phyloP scores from a whole-genome alignment of 1,139 yeast species.

The Diutina neorugosa region DNA sequence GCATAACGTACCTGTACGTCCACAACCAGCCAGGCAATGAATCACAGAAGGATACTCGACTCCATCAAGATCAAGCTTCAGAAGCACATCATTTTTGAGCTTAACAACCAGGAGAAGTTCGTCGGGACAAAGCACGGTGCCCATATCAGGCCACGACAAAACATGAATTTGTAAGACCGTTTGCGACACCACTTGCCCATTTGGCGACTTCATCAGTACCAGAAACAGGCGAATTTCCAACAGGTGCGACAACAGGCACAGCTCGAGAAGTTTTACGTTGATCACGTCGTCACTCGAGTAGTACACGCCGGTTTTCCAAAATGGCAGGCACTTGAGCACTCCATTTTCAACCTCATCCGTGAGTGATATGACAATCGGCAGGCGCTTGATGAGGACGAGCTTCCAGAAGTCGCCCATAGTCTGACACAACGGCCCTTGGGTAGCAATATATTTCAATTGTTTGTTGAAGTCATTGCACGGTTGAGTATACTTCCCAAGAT shows the following conservation, averaged over 20 bases:
- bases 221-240: conserved; percentile 25
- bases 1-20: conserved; percentile 81
- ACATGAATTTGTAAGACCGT: conserved; percentile 37
- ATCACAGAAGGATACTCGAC: conserved; percentile 39
- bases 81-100: conserved; percentile 17
- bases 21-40: conserved; percentile 91
- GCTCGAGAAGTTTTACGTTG: conserved; percentile 15
- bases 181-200: conserved; percentile 11
- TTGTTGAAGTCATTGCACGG: not conserved
- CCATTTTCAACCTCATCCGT: conserved; percentile 44
- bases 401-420: conserved; percentile 70
- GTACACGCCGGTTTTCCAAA: conserved; percentile 38
- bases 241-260: conserved; percentile 8
- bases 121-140: conserved; percentile 8
- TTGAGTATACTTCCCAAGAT: not conserved
- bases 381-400: conserved; percentile 36
- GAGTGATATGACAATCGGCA: conserved; percentile 33
- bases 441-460: conserved; percentile 44
- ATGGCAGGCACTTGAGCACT: conserved; percentile 42
- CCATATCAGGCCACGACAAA: conserved; percentile 42
- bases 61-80: not conserved
- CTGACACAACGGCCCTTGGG: conserved; percentile 74
- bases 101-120: conserved; percentile 31
- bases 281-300: conserved; percentile 23
- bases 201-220: conserved; percentile 13